Percentiles rank a stretch among this genome's conserved stretches.
Evolutionary conservation across 352 stramenopile species (phyloP).

Genomic region (Phytophthora ohioensis): DNA sequence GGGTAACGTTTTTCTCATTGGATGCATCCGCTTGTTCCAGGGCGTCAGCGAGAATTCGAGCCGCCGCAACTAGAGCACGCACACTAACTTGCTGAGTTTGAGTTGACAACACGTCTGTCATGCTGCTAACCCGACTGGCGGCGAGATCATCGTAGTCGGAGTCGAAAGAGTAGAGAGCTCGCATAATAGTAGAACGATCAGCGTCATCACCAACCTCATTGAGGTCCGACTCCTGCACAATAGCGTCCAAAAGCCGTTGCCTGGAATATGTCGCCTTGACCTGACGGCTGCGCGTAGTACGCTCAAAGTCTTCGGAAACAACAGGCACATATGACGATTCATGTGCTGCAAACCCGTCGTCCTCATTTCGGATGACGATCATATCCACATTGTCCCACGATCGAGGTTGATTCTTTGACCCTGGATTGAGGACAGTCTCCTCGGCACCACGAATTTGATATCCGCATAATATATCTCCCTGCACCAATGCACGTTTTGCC

Average conservation of each 20-base stretch:
- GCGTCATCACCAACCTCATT: constrained; percentile 41
- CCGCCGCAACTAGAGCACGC: constrained; percentile 48
- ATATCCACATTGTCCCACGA: constrained; percentile 70
- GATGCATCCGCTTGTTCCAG: constrained; percentile 42
- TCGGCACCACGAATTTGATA: constrained; percentile 61
- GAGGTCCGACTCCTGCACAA: constrained; percentile 62
- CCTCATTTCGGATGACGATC: constrained; percentile 63
- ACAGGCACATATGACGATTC: constrained; percentile 34
- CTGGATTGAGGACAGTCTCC: constrained; percentile 77
- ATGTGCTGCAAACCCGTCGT: constrained; percentile 29
- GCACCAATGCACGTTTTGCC: constrained; percentile 55
- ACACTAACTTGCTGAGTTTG: constrained; percentile 43
- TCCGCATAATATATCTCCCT: constrained; percentile 78
- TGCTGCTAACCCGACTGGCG: constrained; percentile 7
- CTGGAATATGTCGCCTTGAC: constrained; percentile 60
- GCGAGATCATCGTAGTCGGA: constrained; percentile 10
- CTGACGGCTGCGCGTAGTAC: constrained; percentile 50
- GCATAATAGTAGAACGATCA: constrained; percentile 43
- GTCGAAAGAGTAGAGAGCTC: constrained; percentile 51
- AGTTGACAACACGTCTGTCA: constrained; percentile 38
- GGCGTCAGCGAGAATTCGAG: constrained; percentile 53
- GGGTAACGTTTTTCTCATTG: constrained; percentile 5
- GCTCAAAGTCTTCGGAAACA: constrained; percentile 60
- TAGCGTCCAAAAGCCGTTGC: constrained; percentile 58
- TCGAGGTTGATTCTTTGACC: constrained; percentile 49